A percentile compares a stretch with the other conserved stretches of the same genome.
Evolutionary conservation across 1,284 basidiomycete genomes (phyloP).

Genomic region (Gymnopus androsaceus): DNA sequence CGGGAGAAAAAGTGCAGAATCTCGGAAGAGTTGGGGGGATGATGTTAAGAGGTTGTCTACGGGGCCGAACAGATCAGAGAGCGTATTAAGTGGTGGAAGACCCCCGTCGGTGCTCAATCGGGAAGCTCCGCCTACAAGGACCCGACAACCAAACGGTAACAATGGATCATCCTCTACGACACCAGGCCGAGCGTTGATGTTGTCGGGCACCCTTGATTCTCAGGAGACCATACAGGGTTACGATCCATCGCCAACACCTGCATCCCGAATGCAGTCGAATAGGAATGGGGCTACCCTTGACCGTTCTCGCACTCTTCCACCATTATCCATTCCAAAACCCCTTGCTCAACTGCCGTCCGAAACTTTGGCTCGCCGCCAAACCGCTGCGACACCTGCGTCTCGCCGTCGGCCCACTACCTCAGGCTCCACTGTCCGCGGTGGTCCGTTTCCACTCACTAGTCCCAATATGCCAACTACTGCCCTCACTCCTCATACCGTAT

Average conservation of each 20-base stretch:
- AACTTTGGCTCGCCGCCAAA: slow-evolving; percentile 27
- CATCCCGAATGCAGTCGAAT: slow-evolving; percentile 38
- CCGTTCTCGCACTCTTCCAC: slow-evolving; percentile 43
- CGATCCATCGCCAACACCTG: slow-evolving; percentile 70
- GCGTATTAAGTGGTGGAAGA: slow-evolving; percentile 25
- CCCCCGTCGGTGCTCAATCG: slow-evolving; percentile 31
- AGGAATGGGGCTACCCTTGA: slow-evolving; percentile 27
- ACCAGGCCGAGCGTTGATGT: slow-evolving; percentile 12
- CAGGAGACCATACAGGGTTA: slow-evolving; percentile 45
- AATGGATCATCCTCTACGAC: slow-evolving; percentile 20
- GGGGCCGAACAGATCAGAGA: slow-evolving; percentile 33
- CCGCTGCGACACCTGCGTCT: slow-evolving; percentile 25
- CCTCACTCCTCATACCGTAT: slow-evolving; percentile 64
- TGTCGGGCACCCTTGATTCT: slow-evolving; percentile 42
- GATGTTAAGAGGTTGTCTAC: slow-evolving; percentile 34
- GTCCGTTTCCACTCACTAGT: slow-evolving; percentile 46
- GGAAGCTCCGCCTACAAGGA: slow-evolving; percentile 34
- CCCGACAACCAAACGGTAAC: slow-evolving; percentile 28
- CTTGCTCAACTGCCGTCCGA: slow-evolving; percentile 64
- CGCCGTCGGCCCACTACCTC: slow-evolving; percentile 49
- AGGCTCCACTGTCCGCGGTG: slow-evolving; percentile 59
- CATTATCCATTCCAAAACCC: slow-evolving; percentile 57
- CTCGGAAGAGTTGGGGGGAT: slow-evolving; percentile 58
- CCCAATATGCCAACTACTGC: slow-evolving; percentile 65
- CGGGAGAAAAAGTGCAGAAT: slow-evolving; percentile 55